Evolutionary conservation across 192 early-diverging fungal genomes (phyloP), one percentile per base, ranked within the genome.

Genomic region (Geranomyces michiganensis): DNA sequence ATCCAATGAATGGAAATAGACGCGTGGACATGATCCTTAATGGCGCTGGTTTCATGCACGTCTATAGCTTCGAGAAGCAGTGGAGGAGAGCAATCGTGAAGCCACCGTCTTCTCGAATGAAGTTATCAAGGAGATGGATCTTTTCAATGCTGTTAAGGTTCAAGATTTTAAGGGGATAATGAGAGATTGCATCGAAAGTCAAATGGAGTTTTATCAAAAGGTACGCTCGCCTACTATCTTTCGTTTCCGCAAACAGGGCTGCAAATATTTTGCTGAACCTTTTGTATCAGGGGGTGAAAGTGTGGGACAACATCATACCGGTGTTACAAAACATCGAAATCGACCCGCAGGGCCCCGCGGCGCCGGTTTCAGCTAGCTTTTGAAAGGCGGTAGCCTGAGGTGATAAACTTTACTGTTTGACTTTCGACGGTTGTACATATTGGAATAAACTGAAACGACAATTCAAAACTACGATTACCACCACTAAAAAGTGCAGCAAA

Each of bases 291-390:
- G 79, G 90, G 10, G 63, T 80, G 17, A 79, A 85, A 62, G 82
- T 92, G 24, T 97, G 96, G 96, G 91, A 90, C 65, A 84, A 88
- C 21, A 84, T 97, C 41, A 88, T 96, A 44, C 93, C 94, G 21
- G 84, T 90, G 53, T 67, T 97, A 62, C 92, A 95, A 48, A 73
- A 66, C 33, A 82, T 79, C 24, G n/a, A 72, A 22, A 30, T 62
- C 15, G 70, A 51, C 26, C 22, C 51, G 6, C 51, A 4, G 15
- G 51, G 36, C 36, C 5, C 36, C 10, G 36, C 36, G 3, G 36
- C 36, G 36, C 3, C 36, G 36, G 5, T 41, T 41, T 10, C 36
- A 41, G 10, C 36, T 41, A 10, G 5, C 36, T 41, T 41, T 41
- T 41, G 36, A 41, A 41, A 41, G 10, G 3, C 36, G 36, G 5